These are phyloP conservation scores for Neophaeococcomyces mojaviensis DNA, from an alignment of 2,329 filamentous ascomycete species.

Conservation along the genomic window DNA sequence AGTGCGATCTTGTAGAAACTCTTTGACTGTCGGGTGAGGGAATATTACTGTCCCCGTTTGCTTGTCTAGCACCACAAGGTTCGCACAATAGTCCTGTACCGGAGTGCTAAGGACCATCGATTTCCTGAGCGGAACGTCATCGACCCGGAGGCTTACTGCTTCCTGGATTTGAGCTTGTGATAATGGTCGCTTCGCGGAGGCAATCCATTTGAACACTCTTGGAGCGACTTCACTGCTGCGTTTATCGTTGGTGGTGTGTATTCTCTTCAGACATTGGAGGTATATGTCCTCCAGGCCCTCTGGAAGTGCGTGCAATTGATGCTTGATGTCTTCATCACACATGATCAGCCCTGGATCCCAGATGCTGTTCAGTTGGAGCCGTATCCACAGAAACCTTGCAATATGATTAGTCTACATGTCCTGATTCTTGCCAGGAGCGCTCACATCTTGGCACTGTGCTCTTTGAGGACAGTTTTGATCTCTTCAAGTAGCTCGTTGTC, in stretches of 20 bases:
- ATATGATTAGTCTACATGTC: no score
- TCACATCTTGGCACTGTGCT: not conserved
- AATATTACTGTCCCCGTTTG: not conserved
- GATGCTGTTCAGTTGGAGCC: not conserved
- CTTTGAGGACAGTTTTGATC: not conserved
- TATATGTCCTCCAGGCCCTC: not conserved
- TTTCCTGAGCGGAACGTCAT: not conserved
- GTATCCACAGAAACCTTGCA: constrained; percentile 2
- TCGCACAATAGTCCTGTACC: not conserved
- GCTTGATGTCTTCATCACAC: constrained; percentile 1
- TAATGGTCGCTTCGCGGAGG: not conserved
- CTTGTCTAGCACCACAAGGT: not conserved
- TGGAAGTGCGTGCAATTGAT: not conserved
- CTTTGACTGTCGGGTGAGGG: constrained; percentile 2
- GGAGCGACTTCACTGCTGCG: not conserved
- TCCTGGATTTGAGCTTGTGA: not conserved
- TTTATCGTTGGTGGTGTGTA: not conserved
- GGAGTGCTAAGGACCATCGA: not conserved
- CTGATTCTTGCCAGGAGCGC: no score
- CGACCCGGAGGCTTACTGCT: not conserved
- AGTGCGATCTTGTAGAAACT: not conserved
- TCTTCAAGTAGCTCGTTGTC: not conserved
- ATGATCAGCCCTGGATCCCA: not conserved
- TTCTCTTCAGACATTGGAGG: not conserved
- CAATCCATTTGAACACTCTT: constrained; percentile 2